Base-by-base conservation (phyloP, 176 grass and related monocot genomes). In the Cenchrus americanus region DNA sequence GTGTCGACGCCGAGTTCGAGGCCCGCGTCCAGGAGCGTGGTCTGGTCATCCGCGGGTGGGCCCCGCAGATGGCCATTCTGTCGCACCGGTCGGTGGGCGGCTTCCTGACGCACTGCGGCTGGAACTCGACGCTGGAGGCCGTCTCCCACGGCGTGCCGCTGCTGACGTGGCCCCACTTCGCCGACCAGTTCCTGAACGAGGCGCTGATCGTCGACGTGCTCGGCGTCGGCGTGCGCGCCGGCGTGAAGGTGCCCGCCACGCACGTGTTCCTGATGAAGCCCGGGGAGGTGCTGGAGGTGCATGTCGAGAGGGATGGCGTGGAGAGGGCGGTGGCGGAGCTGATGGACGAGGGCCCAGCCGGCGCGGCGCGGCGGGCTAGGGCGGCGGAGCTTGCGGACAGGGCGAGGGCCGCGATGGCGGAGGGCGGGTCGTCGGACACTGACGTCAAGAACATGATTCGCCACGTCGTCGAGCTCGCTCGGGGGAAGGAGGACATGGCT, bases 151-250 rank as follows among this genome's bases (percentile, higher is more conserved):
- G 91, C 43, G 82, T 94, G 60, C 91, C 91, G 15, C 71, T 94
- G n/a, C 51, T 97, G 44, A 94, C 91, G 0, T 97, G 91, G 91
- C 94, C 94, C 67, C 84, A 84, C 4, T 89, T 94, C 43, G 69
- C 63, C 14, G 91, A 97, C 65, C 91, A 97, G 71, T 94, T 97
- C 82, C 54, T 90, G 12, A 93, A 82, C 78, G 94, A 97, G 80
- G 74, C 55, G 77, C 74, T 97, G 30, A 48, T 71, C 24, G 89
- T 90, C 0, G 87, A 97, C 42, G 92, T 97, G 65, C 69, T 90
- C 69, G 61, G 73, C 14, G 32, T 80, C 32, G 91, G 89, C n/a
- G 81, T 91, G 52, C 75, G 86, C 10, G 8, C 54, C 10, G 92
- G 87, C 60, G 73, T 69, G 10, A 85, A 55, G 76, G 71, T 78